Percentiles rank a stretch among this genome's conserved stretches.
Evolutionary conservation across 257 asterid genomes (phyloP).

Genomic region (Solanum clarkiae): DNA sequence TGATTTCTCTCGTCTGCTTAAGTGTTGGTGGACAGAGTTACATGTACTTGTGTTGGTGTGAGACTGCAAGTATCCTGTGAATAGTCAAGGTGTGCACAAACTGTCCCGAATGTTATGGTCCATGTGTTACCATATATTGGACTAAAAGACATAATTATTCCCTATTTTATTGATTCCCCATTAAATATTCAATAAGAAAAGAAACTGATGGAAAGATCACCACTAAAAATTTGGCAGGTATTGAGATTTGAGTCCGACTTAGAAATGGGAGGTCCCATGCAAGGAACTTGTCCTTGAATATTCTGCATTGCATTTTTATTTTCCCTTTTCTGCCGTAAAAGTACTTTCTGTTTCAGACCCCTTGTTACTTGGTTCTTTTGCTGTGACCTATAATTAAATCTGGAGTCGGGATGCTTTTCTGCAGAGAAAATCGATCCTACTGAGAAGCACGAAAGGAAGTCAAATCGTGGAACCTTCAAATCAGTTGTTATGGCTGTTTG

Average conservation of each 20-base stretch:
- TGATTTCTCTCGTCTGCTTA: background rate
- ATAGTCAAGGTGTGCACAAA: background rate
- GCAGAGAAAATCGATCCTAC: conserved; percentile 36
- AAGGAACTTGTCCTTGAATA: background rate
- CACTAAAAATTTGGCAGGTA: background rate
- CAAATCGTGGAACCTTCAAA: conserved; percentile 40
- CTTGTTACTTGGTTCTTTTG: background rate
- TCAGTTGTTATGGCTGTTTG: conserved; percentile 33
- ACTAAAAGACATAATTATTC: background rate
- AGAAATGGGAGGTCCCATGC: background rate
- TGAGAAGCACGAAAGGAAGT: conserved; percentile 23
- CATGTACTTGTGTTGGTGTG: background rate
- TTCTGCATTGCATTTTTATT: background rate
- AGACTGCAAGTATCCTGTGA: background rate
- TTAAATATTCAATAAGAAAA: background rate
- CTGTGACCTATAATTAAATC: background rate
- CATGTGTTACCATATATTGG: background rate
- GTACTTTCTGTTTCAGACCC: background rate
- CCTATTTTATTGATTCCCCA: background rate
- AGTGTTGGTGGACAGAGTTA: background rate
- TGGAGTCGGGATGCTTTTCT: conserved; percentile 1
- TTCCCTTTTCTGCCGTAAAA: background rate
- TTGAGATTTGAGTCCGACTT: background rate
- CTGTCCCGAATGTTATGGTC: background rate
- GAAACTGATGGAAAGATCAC: background rate